Conservation (phyloP, 2,329 filamentous ascomycete species). For the Venturia effusa region DNA sequence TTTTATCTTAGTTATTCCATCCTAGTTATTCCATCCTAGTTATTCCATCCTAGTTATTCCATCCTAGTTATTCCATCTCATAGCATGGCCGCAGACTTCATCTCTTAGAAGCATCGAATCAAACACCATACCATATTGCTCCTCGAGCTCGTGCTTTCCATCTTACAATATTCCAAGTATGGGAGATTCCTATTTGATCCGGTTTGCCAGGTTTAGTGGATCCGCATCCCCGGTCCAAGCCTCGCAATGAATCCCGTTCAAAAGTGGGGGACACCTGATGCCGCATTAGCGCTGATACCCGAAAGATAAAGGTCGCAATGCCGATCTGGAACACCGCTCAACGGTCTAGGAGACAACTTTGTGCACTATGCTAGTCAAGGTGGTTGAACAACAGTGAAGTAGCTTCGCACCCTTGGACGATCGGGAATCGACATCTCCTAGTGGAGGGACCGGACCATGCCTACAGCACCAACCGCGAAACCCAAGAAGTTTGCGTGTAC, state of each 20-base stretch:
- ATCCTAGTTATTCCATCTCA: neutral
- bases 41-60: neutral
- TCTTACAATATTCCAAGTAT: neutral
- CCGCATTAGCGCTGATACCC: neutral
- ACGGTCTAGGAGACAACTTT: neutral
- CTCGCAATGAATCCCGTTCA: neutral
- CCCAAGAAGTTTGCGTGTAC: slow-evolving; percentile 30
- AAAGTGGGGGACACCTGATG: neutral
- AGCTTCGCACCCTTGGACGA: neutral
- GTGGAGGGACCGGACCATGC: neutral
- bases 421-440: neutral
- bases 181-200: neutral
- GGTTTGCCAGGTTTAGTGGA: neutral
- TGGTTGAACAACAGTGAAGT: neutral
- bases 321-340: neutral
- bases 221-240: neutral
- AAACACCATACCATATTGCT: neutral
- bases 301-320: neutral
- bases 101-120: neutral
- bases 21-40: neutral
- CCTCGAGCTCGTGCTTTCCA: neutral
- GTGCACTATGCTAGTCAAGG: neutral
- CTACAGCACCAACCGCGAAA: neutral
- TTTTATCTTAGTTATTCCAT: no score
- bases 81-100: neutral